phyloP scores from a whole-genome alignment of 73 alveolate genomes.

The Symbiodinium natans region DNA sequence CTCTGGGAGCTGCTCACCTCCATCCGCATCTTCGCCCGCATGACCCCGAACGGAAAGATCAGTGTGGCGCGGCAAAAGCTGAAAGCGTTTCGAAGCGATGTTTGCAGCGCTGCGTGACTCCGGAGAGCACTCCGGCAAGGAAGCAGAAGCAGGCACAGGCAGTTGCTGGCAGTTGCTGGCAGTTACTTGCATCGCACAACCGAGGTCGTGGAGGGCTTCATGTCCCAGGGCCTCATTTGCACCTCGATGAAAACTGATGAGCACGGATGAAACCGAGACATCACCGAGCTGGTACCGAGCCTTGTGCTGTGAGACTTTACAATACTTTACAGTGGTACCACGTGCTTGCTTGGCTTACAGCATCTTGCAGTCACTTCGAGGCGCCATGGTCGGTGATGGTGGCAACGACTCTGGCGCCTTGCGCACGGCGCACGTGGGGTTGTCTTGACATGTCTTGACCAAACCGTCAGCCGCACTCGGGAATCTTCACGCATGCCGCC shows the following conservation, averaged over 20 bases:
- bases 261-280: no score
- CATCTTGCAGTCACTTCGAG: neutral
- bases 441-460: no score
- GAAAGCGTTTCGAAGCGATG: no score
- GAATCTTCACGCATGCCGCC: no score
- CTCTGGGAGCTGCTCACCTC: constrained; percentile 84
- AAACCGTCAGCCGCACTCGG: no score
- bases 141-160: no score
- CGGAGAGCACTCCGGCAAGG: no score
- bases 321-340: no score
- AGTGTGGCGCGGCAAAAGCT: constrained; percentile 3
- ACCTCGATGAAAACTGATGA: neutral
- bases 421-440: constrained; percentile 97
- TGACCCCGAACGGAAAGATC: constrained; percentile 93
- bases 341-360: no score
- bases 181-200: neutral
- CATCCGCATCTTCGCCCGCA: constrained; percentile 90
- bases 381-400: constrained; percentile 98
- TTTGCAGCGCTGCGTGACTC: no score
- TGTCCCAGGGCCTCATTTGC: constrained; percentile 87
- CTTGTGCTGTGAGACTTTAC: no score
- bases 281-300: no score
- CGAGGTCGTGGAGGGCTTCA: constrained; percentile 86
- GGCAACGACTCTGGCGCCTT: constrained; percentile 98
- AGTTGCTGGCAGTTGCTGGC: neutral